Evolutionary conservation across 2,329 filamentous ascomycete genomes (phyloP).

Genomic region (Exophiala bonariae): DNA sequence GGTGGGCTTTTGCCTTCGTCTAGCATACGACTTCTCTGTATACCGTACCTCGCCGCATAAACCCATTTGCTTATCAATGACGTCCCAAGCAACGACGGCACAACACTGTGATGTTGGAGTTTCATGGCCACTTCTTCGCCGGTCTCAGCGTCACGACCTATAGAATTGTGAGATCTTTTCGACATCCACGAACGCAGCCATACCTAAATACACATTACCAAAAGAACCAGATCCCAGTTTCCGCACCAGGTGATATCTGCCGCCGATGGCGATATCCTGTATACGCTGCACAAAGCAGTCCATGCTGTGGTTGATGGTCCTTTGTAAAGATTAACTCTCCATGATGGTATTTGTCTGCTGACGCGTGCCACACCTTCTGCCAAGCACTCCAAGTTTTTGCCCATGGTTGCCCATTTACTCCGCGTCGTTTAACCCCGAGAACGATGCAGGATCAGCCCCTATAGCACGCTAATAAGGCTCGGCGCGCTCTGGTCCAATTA

Average conservation of each 20-base stretch:
- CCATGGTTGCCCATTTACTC: too few species aligned
- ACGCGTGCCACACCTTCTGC: neutral
- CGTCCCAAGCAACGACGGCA: slow-evolving; percentile 23
- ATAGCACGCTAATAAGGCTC: slow-evolving; percentile 4
- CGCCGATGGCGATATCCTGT: slow-evolving; percentile 13
- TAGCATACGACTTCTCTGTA: slow-evolving; percentile 23
- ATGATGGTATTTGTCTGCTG: neutral
- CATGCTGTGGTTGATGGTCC: too few species aligned
- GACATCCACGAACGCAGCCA: neutral
- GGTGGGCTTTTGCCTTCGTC: slow-evolving; percentile 8
- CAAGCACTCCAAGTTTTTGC: too few species aligned
- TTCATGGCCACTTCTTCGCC: slow-evolving; percentile 28
- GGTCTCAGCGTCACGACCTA: slow-evolving; percentile 20
- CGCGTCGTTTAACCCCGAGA: too few species aligned
- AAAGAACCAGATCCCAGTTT: slow-evolving; percentile 18
- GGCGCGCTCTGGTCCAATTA: slow-evolving; percentile 4
- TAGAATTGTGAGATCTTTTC: neutral
- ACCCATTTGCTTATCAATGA: too few species aligned
- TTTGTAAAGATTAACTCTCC: neutral
- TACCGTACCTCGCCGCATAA: too few species aligned
- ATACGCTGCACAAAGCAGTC: slow-evolving; percentile 15
- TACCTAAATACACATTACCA: slow-evolving; percentile 17
- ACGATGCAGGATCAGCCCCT: neutral
- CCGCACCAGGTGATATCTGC: slow-evolving; percentile 10
- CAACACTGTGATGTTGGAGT: slow-evolving; percentile 23